phyloP scores from a whole-genome alignment of 2,329 filamentous ascomycete genomes.

The Orbilia ellipsospora region DNA sequence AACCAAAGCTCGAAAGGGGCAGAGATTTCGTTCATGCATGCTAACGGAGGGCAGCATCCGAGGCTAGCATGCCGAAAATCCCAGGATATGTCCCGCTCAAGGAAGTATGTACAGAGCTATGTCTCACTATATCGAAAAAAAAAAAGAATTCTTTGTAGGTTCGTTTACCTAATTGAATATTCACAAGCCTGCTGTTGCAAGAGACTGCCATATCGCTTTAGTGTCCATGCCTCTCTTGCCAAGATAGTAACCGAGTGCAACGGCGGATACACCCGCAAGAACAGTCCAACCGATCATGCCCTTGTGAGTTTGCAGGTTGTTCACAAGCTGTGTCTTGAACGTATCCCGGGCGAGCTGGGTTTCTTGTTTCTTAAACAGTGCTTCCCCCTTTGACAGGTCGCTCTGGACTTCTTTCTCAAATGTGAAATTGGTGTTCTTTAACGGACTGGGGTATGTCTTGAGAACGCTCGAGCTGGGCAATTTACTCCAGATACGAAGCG shows the following conservation, averaged over 20 bases:
- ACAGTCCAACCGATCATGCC: constrained; percentile 73
- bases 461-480: constrained; percentile 83
- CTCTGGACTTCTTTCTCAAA: constrained; percentile 31
- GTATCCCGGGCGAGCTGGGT: constrained; percentile 75
- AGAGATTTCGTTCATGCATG: too few species aligned
- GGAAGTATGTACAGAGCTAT: constrained; percentile 39
- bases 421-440: constrained; percentile 67
- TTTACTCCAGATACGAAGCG: constrained; percentile 75
- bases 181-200: constrained; percentile 33
- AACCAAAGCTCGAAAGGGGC: neutral
- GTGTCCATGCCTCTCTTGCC: constrained; percentile 51
- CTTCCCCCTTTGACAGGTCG: constrained; percentile 72
- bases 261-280: constrained; percentile 69
- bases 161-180: neutral
- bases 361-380: constrained; percentile 77
- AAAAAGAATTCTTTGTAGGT: neutral
- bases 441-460: constrained; percentile 77
- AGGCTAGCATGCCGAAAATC: neutral
- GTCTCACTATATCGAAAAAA: constrained; percentile 46
- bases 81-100: constrained; percentile 9
- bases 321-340: constrained; percentile 74
- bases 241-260: constrained; percentile 73
- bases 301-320: constrained; percentile 74
- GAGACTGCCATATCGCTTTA: constrained; percentile 43
- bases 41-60: constrained; percentile 9